Evolutionary conservation across 768 basidiomycete genomes (phyloP).

Genomic region (Austroboletus eburneus): DNA sequence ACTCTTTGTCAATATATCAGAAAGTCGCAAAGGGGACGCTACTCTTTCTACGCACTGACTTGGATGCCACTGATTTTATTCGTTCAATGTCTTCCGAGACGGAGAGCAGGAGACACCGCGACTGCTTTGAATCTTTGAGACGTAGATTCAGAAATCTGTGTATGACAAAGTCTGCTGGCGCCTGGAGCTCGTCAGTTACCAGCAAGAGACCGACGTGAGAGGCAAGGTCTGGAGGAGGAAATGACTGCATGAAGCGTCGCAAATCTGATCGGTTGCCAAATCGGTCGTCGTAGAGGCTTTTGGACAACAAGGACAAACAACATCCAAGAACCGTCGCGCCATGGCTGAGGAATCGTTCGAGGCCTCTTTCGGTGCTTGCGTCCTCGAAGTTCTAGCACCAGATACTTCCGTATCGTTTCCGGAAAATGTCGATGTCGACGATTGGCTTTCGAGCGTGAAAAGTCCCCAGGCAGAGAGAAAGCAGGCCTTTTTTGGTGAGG

Average conservation of each 20-base stretch:
- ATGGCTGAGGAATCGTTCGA: slow-evolving; percentile 49
- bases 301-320: slow-evolving; percentile 18
- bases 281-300: slow-evolving; percentile 14
- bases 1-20: slow-evolving; percentile 23
- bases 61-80: slow-evolving; percentile 62
- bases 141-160: slow-evolving; percentile 49
- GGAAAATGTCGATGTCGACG: slow-evolving; percentile 39
- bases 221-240: slow-evolving; percentile 50
- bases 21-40: not conserved
- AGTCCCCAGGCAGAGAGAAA: slow-evolving; percentile 46
- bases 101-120: slow-evolving; percentile 50
- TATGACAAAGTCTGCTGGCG: slow-evolving; percentile 72
- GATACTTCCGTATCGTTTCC: slow-evolving; percentile 62
- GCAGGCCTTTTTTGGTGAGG: slow-evolving; percentile 74
- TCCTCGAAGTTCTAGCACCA: slow-evolving; percentile 61
- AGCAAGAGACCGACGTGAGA: slow-evolving; percentile 51
- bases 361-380: slow-evolving; percentile 54
- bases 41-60: slow-evolving; percentile 45
- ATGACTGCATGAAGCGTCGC: slow-evolving; percentile 33
- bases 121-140: slow-evolving; percentile 40
- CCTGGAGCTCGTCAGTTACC: slow-evolving; percentile 64
- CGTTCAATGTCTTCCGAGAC: slow-evolving; percentile 51
- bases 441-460: slow-evolving; percentile 52
- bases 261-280: slow-evolving; percentile 16
- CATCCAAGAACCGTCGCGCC: not conserved